These are phyloP conservation scores for Mucor lusitanicus DNA, from an alignment of 371 early-diverging fungal genomes.

Conservation along the genomic window DNA sequence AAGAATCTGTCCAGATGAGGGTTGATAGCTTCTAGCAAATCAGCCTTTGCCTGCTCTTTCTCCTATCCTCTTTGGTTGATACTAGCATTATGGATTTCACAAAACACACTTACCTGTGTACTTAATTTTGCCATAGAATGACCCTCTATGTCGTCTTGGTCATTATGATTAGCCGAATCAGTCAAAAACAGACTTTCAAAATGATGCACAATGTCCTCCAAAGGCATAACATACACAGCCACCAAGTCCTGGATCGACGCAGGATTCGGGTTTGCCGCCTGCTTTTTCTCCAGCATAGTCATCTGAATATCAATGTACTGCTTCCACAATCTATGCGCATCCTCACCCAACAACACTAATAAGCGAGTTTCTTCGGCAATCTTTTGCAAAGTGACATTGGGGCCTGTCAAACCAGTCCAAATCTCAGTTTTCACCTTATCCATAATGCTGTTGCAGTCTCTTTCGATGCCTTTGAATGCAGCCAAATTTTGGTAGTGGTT, in stretches of 20 bases:
- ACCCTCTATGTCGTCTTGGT: background rate
- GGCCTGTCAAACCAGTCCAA: conserved; percentile 31
- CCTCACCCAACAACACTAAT: conserved; percentile 62
- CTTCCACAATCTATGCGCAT: conserved; percentile 42
- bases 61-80: conserved; percentile 4
- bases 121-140: background rate
- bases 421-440: conserved; percentile 62
- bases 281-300: conserved; percentile 16
- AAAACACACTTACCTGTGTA: background rate
- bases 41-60: conserved; percentile 22
- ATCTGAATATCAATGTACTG: conserved; percentile 46
- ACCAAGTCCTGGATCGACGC: conserved; percentile 16
- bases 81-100: background rate
- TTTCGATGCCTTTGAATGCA: conserved; percentile 75
- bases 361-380: conserved; percentile 60
- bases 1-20: conserved; percentile 29
- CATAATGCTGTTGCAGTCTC: conserved; percentile 77
- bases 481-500: conserved; percentile 74
- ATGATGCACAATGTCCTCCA: conserved; percentile 31
- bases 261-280: background rate
- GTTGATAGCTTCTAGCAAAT: conserved; percentile 21
- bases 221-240: conserved; percentile 15
- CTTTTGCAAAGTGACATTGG: conserved; percentile 25
- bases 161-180: background rate
- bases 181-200: conserved; percentile 27